These are phyloP conservation scores for Juncus effusus DNA, from an alignment of 176 grass and related monocot genomes.

Conservation along the genomic window DNA sequence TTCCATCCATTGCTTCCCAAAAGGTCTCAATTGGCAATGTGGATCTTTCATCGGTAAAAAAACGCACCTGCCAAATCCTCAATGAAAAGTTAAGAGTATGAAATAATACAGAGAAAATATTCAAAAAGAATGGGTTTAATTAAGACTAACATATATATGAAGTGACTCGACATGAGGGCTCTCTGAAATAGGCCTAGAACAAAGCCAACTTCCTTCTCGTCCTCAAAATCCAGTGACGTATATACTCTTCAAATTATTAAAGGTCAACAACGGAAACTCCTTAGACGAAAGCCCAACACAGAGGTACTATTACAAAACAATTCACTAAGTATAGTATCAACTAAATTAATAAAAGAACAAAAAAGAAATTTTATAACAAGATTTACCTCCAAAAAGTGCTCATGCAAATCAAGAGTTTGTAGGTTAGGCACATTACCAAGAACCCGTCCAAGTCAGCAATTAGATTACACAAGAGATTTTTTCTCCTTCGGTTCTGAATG, in stretches of 20 bases:
- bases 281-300: no score
- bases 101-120: background rate
- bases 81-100: background rate
- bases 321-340: no score
- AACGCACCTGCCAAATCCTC: background rate
- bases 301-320: no score
- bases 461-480: no score
- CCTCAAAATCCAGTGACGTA: no score
- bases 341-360: no score
- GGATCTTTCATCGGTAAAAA: background rate
- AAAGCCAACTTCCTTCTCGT: background rate
- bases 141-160: background rate
- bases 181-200: background rate
- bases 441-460: background rate
- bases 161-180: background rate
- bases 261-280: no score
- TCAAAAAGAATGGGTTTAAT: background rate
- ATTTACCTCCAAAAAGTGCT: background rate
- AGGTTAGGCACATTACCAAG: background rate
- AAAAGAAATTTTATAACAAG: no score
- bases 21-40: background rate
- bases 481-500: no score
- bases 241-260: no score
- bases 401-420: background rate
- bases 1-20: background rate